Evolutionary conservation across 1,284 basidiomycete genomes (phyloP).

Genomic region (Hymenochaete sp.): DNA sequence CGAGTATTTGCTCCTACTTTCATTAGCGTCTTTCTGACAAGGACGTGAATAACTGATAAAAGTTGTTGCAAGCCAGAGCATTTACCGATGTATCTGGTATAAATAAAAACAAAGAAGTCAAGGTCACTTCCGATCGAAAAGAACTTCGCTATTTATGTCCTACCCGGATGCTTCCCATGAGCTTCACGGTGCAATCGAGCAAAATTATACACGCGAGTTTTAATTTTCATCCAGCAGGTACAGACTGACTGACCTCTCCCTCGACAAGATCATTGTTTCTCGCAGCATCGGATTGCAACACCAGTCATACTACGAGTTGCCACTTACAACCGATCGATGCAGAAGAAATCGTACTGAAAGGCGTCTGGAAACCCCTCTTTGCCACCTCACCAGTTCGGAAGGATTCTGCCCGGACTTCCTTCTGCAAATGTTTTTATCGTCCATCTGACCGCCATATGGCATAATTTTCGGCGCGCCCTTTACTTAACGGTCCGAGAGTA

Average conservation of each 20-base stretch:
- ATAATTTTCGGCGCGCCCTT: neutral
- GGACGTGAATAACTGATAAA: neutral
- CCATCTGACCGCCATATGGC: no score
- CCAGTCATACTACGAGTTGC: conserved; percentile 11
- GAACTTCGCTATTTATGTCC: neutral
- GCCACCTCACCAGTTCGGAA: neutral
- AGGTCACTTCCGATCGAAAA: neutral
- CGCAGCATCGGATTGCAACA: conserved; percentile 11
- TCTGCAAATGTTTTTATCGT: neutral
- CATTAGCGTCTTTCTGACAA: conserved; percentile 13
- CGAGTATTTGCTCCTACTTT: conserved; percentile 13
- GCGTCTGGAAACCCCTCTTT: conserved; percentile 8
- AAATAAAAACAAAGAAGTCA: neutral
- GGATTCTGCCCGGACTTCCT: neutral
- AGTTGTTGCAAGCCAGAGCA: neutral
- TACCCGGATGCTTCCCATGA: conserved; percentile 14
- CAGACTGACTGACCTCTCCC: conserved; percentile 7
- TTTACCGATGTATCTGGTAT: neutral
- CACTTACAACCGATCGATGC: conserved; percentile 12
- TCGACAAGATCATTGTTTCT: conserved; percentile 6
- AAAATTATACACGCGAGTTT: neutral
- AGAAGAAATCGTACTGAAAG: conserved; percentile 12
- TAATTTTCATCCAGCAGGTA: neutral
- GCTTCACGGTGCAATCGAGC: neutral
- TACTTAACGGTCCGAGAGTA: neutral